Base-by-base conservation (phyloP, 1,284 basidiomycete species). In the Mrakiaceae sp. region DNA sequence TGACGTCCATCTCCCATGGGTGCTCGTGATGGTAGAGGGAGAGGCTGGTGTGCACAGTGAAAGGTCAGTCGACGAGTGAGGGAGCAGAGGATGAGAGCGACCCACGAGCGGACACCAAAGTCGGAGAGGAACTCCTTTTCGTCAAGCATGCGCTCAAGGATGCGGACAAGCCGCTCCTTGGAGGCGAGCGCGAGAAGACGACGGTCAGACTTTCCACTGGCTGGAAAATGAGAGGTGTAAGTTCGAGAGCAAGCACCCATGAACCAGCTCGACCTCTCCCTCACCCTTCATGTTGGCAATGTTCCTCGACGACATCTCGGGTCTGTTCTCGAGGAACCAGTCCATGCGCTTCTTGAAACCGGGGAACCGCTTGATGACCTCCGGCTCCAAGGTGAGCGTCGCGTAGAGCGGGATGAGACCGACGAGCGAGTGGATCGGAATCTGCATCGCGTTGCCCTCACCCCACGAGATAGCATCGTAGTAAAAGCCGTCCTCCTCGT, bases 311-410 rank as follows among this genome's bases (percentile, higher is more conserved):
- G 90, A 87, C 62, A 97, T 84, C 69, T 87, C 90, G 1, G 88
- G 85, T 42, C 94, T 80, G 77, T 98, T 90, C 72, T 96, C 86
- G 66, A 98, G 84, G 79, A 98, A 98, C 95, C 95, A 98, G 70
- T 98, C 90, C 84, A 98, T 85, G 57, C 95, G 84, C 78, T 97
- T 97, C 80, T 90, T 97, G 81, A 98, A 98, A 5, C 93, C 92
- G 10, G 93, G 93, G 80, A 98, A 89, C 47, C 87, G 83, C 73
- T 91, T 91, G 71, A 98, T 83, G 12, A 87, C 84, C 8, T 84
- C 79, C 1, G 95, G 94, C 75, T 98, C 95, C 51, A 98, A 81
- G 2, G 95, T 93, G 52, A 97, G 80, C 0, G 93, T 97, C 2
- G 88, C 94, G 75, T 95, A 98, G 39, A 98, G 82, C 5, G 95